Evolutionary conservation across 2,329 filamentous ascomycete genomes (phyloP).

Genomic region (Cercospora zeae-maydis): DNA sequence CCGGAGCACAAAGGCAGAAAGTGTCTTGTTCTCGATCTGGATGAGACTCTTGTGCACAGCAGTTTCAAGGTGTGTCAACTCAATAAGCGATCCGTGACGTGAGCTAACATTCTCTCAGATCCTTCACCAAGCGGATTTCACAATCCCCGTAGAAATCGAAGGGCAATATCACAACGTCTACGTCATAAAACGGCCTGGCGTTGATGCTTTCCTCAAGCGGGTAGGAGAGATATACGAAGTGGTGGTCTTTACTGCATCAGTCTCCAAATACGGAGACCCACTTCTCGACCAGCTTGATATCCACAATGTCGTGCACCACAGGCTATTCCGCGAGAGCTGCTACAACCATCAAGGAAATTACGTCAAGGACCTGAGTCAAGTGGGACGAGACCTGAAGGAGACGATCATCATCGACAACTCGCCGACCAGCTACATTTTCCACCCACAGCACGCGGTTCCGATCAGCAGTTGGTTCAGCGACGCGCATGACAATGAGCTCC

Average conservation of each 20-base stretch:
- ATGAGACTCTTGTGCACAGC: conserved; percentile 96
- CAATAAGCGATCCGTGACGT: background rate
- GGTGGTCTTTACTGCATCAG: conserved; percentile 96
- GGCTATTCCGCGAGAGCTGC: conserved; percentile 95
- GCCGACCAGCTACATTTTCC: conserved; percentile 98
- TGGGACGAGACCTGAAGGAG: conserved; percentile 90
- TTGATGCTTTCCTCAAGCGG: conserved; percentile 98
- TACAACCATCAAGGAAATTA: conserved; percentile 99
- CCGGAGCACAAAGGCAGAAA: conserved; percentile 82
- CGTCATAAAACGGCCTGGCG: conserved; percentile 97
- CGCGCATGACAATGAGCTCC: conserved; percentile 95
- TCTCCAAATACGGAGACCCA: conserved; percentile 98
- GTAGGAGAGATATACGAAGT: conserved; percentile 98
- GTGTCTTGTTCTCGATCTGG: conserved; percentile 89
- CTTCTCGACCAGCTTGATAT: conserved; percentile 95
- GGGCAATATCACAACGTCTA: conserved; percentile 99
- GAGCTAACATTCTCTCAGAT: conserved; percentile 57
- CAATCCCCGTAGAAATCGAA: conserved; percentile 97
- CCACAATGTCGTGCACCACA: conserved; percentile 91
- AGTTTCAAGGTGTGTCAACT: conserved; percentile 79
- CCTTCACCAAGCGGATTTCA: conserved; percentile 96
- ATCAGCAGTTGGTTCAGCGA: conserved; percentile 99
- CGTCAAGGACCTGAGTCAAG: conserved; percentile 96
- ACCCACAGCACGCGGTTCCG: conserved; percentile 95
- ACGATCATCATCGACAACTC: conserved; percentile 99